Evolutionary conservation across 495 filamentous ascomycete genomes (phyloP), one percentile per base, ranked within the genome.

Genomic region (Oidiodendron maius): DNA sequence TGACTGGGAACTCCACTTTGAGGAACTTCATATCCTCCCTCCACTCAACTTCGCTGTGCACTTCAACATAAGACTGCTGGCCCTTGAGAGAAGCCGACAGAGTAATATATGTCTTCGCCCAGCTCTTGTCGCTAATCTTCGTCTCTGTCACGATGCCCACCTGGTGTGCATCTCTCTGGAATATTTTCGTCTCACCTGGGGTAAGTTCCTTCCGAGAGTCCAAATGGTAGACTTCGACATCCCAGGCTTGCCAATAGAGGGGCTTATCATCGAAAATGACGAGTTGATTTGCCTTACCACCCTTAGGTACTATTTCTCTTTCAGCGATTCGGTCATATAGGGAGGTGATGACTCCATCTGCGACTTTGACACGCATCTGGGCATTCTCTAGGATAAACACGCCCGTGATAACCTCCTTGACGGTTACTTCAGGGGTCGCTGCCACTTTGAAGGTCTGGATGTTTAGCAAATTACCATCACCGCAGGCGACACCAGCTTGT

Each of bases 181-280:
- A 57, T 40, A 96, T 82, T 18, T 67, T 70, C n/a, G 84, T 87
- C 52, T 78, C 71, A 40, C 77, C 70, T 18, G 78, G 72, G 0
- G 70, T 59, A 4, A 98, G 70, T 57, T 87, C 87, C 54, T 86
- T 78, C 41, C 93, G 81, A 0, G 89, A 91, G 46, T 90, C 85
- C 18, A 96, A 77, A 52, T 97, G 93, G 70, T 85, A 98, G 38
- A 97, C 89, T 63, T 98, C 93, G 25, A 96, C 90, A 65, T 98
- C 93, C 93, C 93, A 98, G 1, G 91, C 93, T 68, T 98, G 91
- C 93, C 93, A 98, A 69, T 95, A 95, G 16, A 97, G 75, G 15
- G 93, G 93, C 67, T 97, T 96, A 66, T 98, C 93, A 60, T 98
- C 93, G 61, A 94, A 96, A 43, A 97, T 85, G 50, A 98, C 90